Conservation (phyloP, 2,329 filamentous ascomycete genomes). For the Apiospora phragmitis region DNA sequence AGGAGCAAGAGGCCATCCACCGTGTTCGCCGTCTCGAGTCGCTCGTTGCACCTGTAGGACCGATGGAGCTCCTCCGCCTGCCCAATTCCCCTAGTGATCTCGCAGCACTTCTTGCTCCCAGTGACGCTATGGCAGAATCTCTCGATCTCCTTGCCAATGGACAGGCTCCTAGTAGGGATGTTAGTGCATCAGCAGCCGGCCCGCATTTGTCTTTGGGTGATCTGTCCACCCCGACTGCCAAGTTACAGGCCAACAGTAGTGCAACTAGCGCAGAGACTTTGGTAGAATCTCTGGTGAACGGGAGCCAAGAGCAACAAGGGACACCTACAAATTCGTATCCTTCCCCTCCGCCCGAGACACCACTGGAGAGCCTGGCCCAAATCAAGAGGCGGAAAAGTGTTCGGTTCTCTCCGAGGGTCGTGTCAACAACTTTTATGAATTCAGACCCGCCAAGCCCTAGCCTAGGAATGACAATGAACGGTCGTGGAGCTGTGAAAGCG, state of each 20-base stretch:
- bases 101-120: conserved; percentile 17
- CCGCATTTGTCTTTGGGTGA: neutral
- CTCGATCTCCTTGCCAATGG: neutral
- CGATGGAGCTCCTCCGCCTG: conserved; percentile 49
- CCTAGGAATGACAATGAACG: conserved; percentile 27
- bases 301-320: neutral
- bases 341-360: conserved; percentile 17
- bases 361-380: conserved; percentile 12
- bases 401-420: conserved; percentile 67
- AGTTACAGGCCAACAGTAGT: conserved; percentile 10
- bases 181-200: neutral
- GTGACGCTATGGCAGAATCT: conserved; percentile 17
- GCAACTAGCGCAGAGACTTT: conserved; percentile 14
- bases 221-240: neutral
- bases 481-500: conserved; percentile 18
- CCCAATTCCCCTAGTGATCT: conserved; percentile 55
- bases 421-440: conserved; percentile 61
- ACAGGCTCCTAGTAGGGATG: neutral
- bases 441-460: conserved; percentile 53
- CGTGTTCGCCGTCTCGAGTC: conserved; percentile 58
- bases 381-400: conserved; percentile 62
- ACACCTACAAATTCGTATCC: neutral
- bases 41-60: conserved; percentile 44
- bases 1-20: conserved; percentile 82
- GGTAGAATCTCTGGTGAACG: conserved; percentile 15